Evolutionary conservation across 805 yeast species (phyloP), one percentile per base, ranked within the genome.

Genomic region (Pichia kluyveri): DNA sequence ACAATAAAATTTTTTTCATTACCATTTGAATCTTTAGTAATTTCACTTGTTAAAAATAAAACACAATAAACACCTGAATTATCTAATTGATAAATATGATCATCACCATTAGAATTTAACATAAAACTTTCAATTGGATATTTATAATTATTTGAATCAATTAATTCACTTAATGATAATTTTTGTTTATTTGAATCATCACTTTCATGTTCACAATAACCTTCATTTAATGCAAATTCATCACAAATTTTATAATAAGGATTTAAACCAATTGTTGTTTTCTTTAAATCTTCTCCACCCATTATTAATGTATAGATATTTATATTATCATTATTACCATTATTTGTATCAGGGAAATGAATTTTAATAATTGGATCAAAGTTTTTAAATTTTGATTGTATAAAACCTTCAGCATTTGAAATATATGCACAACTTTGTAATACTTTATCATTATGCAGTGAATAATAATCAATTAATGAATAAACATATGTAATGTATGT

Each of bases 341-440:
- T 30, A 11, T 50, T 42, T 12, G 10, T 5, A 15, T 39, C 15
- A 3, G 53, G 53, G 17, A 58, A 60, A 30, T 44, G 39, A n/a
- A 64, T 47, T 2, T 52, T 43, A 12, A 64, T 45, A 9, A 5
- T 14, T 3, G 52, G 49, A 14, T 40, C 45, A 12, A n/a, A 10
- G 2, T 12, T 18, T 17, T 19, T 14, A 26, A 49, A 49, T 18
- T 30, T 23, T n/a, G 42, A 42, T 28, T 38, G 47, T 7, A 42
- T 14, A 14, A 40, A 36, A 12, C 18, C 27, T 9, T 60, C 58
- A 37, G 59, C 57, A 40, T 60, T 53, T 8, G 63, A 60, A 17
- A 65, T 53, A 42, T 56, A 60, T 1, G 69, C 63, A 45, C 69
- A 65, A 1, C 63, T 54, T 49, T 63, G 67, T 14, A 61, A 49